Evolutionary conservation across 148 eudicot genomes (phyloP).

Genomic region (Talinum fruticosum): DNA sequence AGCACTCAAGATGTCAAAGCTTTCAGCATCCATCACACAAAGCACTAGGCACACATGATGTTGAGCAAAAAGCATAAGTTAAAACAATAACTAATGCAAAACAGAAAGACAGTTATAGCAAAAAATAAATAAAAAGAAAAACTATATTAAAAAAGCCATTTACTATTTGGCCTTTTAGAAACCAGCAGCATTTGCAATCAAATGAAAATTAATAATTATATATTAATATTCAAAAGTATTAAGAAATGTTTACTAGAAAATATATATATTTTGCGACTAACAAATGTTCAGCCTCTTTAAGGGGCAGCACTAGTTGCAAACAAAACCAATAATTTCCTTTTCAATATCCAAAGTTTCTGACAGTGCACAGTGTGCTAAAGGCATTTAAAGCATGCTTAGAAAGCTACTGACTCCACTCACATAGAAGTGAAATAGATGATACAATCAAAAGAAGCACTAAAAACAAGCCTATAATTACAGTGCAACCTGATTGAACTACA

Average conservation of each 20-base stretch:
- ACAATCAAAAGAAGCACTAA: conserved; percentile 11
- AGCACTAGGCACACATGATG: too few species aligned
- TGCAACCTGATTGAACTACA: conserved; percentile 14
- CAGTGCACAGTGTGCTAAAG: conserved; percentile 19
- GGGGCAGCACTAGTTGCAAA: neutral
- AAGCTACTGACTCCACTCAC: conserved; percentile 21
- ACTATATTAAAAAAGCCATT: neutral
- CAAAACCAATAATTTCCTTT: neutral
- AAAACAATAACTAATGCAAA: neutral
- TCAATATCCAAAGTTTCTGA: neutral
- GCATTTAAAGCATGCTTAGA: conserved; percentile 19
- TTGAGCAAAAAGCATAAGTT: neutral
- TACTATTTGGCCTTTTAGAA: conserved; percentile 2
- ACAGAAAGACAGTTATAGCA: too few species aligned
- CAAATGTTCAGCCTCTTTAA: neutral
- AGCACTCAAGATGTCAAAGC: neutral
- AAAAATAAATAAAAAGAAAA: too few species aligned
- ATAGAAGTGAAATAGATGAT: conserved; percentile 27
- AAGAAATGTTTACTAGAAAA: neutral
- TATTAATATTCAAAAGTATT: neutral
- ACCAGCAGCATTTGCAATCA: neutral
- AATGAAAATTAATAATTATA: neutral
- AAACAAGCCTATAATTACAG: conserved; percentile 36
- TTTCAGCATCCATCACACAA: too few species aligned
- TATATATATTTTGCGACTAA: neutral